Evolutionary conservation across 257 asterid species (phyloP).

Genomic region (Schizonepeta tenuifolia): DNA sequence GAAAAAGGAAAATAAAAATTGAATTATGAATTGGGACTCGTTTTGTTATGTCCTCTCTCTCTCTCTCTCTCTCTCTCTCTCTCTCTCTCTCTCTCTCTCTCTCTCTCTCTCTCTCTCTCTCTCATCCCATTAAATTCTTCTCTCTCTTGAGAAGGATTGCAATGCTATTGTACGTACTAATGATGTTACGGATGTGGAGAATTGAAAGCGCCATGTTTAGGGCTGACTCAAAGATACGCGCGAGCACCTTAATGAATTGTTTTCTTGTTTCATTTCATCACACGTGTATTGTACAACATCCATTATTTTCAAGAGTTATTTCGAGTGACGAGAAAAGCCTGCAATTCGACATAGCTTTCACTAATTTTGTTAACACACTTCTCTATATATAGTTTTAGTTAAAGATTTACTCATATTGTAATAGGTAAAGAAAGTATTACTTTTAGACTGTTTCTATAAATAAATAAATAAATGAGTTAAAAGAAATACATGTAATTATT

Average conservation of each 20-base stretch:
- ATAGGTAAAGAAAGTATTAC: too few species aligned
- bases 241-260: neutral
- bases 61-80: too few species aligned
- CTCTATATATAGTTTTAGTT: too few species aligned
- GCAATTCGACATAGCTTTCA: too few species aligned
- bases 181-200: slow-evolving; percentile 46
- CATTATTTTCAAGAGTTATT: too few species aligned
- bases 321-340: too few species aligned
- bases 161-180: slow-evolving; percentile 17
- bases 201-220: slow-evolving; percentile 44
- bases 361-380: too few species aligned
- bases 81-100: neutral
- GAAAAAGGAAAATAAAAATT: neutral
- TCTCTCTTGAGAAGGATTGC: slow-evolving; percentile 39
- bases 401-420: too few species aligned
- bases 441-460: too few species aligned
- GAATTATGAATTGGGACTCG: slow-evolving; percentile 16
- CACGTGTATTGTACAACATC: neutral
- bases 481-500: too few species aligned
- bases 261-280: slow-evolving; percentile 10
- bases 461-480: too few species aligned
- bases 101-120: too few species aligned
- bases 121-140: neutral
- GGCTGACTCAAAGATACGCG: slow-evolving; percentile 57
- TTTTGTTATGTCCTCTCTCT: neutral